Conservation (phyloP, 2,329 filamentous ascomycete genomes). For the Lecanicillium sp. region DNA sequence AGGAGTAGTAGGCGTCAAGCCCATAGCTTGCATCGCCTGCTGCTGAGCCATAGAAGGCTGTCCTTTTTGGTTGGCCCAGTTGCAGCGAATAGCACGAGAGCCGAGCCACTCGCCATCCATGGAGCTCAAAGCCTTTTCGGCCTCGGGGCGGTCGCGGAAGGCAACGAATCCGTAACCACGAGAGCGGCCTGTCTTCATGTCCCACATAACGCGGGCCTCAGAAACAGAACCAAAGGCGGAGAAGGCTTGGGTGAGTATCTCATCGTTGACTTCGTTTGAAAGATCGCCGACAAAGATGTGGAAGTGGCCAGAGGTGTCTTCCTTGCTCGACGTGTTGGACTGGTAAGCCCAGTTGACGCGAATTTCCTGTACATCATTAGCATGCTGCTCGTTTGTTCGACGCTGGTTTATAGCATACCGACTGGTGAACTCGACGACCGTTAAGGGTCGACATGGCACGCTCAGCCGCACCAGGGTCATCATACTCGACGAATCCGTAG, state of each 20-base stretch:
- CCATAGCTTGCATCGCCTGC: constrained; percentile 94
- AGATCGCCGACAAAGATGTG: constrained; percentile 98
- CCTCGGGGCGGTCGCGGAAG: constrained; percentile 87
- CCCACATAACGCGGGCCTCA: constrained; percentile 99
- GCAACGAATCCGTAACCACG: constrained; percentile 97
- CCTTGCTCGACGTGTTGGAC: constrained; percentile 88
- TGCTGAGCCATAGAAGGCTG: constrained; percentile 98
- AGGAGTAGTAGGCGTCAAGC: constrained; percentile 93
- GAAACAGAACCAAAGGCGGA: constrained; percentile 93
- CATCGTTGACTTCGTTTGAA: constrained; percentile 98
- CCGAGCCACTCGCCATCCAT: constrained; percentile 99
- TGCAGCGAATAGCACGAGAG: constrained; percentile 95
- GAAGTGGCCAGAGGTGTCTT: constrained; percentile 97
- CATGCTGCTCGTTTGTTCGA: neutral
- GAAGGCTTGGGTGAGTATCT: constrained; percentile 88
- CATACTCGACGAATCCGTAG: constrained; percentile 98
- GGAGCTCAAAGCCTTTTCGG: constrained; percentile 90
- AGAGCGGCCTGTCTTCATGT: constrained; percentile 98
- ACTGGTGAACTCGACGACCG: constrained; percentile 89
- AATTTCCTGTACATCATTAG: constrained; percentile 65
- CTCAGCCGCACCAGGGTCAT: constrained; percentile 93
- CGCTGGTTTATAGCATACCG: constrained; percentile 51
- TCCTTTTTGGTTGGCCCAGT: constrained; percentile 99
- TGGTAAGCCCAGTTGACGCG: constrained; percentile 99
- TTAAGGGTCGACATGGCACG: constrained; percentile 97